Evolutionary conservation across 1,284 basidiomycete species (phyloP).

Genomic region (Grifola frondosa): DNA sequence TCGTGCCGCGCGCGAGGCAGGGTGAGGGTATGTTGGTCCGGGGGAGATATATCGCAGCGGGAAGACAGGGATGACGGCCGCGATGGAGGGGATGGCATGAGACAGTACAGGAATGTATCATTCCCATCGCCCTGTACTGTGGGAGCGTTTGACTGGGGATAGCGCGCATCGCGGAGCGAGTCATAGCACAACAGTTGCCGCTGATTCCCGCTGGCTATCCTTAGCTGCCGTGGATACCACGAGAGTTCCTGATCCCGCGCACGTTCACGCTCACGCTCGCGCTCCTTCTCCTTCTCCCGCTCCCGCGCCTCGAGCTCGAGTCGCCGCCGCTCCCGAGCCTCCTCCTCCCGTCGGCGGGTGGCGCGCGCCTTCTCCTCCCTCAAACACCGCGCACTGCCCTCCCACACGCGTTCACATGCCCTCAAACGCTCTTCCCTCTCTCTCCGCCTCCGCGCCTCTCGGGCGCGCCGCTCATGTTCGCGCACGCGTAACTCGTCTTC

Average conservation of each 20-base stretch:
- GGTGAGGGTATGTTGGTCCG: slow-evolving; percentile 20
- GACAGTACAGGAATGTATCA: slow-evolving; percentile 23
- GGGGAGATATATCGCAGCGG: slow-evolving; percentile 18
- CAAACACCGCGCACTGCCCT: slow-evolving; percentile 43
- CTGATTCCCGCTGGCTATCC: slow-evolving; percentile 21
- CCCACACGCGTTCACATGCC: slow-evolving; percentile 52
- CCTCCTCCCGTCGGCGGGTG: slow-evolving; percentile 37
- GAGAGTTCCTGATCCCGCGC: slow-evolving; percentile 22
- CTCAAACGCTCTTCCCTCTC: slow-evolving; percentile 43
- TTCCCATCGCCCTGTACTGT: slow-evolving; percentile 14
- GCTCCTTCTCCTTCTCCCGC: slow-evolving; percentile 31
- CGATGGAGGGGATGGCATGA: slow-evolving; percentile 23
- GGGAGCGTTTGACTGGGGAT: slow-evolving; percentile 15
- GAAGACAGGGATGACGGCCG: slow-evolving; percentile 16
- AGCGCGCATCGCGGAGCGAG: slow-evolving; percentile 23
- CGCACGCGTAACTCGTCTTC: slow-evolving; percentile 33
- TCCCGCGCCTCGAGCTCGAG: slow-evolving; percentile 29
- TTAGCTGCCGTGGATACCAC: slow-evolving; percentile 18
- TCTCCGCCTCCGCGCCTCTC: slow-evolving; percentile 39
- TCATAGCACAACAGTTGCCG: slow-evolving; percentile 31
- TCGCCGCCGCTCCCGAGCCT: slow-evolving; percentile 28
- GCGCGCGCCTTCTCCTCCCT: slow-evolving; percentile 42
- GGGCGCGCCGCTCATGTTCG: slow-evolving; percentile 30
- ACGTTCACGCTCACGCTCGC: slow-evolving; percentile 31
- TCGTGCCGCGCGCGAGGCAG: slow-evolving; percentile 24